Evolutionary conservation across 495 filamentous ascomycete species (phyloP).

Genomic region (Penicillium simplicissimum): DNA sequence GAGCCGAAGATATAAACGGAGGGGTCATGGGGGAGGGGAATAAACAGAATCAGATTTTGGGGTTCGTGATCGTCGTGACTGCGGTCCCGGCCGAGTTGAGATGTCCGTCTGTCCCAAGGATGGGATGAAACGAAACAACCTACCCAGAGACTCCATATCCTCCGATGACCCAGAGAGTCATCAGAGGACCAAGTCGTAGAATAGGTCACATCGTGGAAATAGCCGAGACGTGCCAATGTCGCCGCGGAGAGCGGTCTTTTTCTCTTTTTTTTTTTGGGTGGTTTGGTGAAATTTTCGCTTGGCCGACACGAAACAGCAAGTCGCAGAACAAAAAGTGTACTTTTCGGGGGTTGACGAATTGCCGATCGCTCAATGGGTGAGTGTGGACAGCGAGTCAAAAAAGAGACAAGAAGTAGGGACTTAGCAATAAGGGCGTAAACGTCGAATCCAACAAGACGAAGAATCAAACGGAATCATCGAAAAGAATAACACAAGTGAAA

Average conservation of each 20-base stretch:
- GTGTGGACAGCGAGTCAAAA: constrained; percentile 25
- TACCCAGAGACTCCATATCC: neutral
- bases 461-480: constrained; percentile 44
- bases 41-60: constrained; percentile 38
- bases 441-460: constrained; percentile 31
- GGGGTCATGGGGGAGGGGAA: constrained; percentile 40
- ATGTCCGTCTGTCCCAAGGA: neutral
- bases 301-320: constrained; percentile 31
- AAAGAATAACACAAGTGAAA: constrained; percentile 23
- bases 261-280: constrained; percentile 27
- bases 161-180: neutral
- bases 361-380: constrained; percentile 29
- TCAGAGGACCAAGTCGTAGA: neutral
- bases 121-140: neutral
- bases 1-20: constrained; percentile 29
- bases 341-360: constrained; percentile 38
- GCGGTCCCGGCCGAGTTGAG: constrained; percentile 30
- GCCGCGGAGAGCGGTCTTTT: constrained; percentile 40
- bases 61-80: constrained; percentile 51
- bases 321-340: constrained; percentile 36
- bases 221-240: constrained; percentile 34
- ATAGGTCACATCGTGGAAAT: neutral
- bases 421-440: constrained; percentile 29
- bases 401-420: constrained; percentile 6
- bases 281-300: constrained; percentile 28